phyloP scores from a whole-genome alignment of 176 grass and related monocot species.

The Pharus latifolius region DNA sequence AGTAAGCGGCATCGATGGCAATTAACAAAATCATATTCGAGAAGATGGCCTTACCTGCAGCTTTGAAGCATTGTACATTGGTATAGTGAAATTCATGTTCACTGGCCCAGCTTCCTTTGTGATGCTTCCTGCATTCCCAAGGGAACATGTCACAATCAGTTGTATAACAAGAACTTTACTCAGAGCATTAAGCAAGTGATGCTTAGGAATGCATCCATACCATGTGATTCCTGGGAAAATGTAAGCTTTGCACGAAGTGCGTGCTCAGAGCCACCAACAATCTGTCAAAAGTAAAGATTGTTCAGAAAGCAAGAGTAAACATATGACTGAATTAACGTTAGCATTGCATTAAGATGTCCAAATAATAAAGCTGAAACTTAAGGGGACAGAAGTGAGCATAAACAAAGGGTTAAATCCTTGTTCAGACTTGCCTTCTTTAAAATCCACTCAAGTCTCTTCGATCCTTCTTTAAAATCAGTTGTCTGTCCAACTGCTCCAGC shows the following conservation, averaged over 20 bases:
- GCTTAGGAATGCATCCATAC: constrained; percentile 28
- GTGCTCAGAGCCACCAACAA: constrained; percentile 96
- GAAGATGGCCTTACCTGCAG: constrained; percentile 54
- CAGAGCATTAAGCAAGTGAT: not conserved
- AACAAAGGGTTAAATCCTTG: not conserved
- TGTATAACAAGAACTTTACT: not conserved
- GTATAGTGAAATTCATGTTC: constrained; percentile 98
- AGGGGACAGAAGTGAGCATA: not conserved
- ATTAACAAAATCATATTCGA: not conserved
- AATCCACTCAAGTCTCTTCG: constrained; percentile 91
- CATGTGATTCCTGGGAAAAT: constrained; percentile 92
- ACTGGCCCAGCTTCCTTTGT: constrained; percentile 93
- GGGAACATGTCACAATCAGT: not conserved
- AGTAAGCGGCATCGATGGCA: not conserved
- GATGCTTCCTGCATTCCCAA: constrained; percentile 63
- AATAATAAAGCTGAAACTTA: not conserved
- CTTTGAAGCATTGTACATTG: constrained; percentile 96
- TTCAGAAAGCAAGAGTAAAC: not conserved
- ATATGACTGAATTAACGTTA: not conserved
- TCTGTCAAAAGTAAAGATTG: constrained; percentile 28
- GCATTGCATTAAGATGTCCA: not conserved
- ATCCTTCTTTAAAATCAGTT: constrained; percentile 93
- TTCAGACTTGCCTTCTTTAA: constrained; percentile 80
- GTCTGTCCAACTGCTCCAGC: constrained; percentile 81
- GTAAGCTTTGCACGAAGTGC: constrained; percentile 93